phyloP scores from a whole-genome alignment of 345 rosid genomes.

The Rubroshorea leprosula region DNA sequence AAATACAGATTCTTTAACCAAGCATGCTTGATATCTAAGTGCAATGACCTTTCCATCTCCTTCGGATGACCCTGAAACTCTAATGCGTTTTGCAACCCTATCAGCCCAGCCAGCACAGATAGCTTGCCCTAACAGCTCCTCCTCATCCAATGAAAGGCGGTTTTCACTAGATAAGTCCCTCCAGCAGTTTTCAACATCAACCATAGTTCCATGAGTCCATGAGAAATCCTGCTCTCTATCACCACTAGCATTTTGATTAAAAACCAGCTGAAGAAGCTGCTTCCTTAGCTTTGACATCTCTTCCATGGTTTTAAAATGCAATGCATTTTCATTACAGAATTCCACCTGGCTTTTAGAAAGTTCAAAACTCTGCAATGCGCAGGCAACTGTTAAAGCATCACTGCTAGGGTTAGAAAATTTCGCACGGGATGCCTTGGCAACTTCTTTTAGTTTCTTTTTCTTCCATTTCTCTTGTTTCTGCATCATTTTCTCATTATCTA shows the following conservation, averaged over 20 bases:
- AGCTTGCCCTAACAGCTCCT: conserved; percentile 67
- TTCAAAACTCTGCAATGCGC: conserved; percentile 71
- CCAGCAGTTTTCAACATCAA: conserved; percentile 73
- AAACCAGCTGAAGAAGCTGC: conserved; percentile 74
- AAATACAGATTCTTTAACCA: conserved; percentile 60
- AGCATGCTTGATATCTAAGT: conserved; percentile 58
- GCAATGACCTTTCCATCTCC: conserved; percentile 43
- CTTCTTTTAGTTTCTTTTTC: conserved; percentile 57
- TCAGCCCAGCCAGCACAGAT: conserved; percentile 97
- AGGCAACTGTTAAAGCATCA: conserved; percentile 70
- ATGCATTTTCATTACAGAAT: conserved; percentile 53
- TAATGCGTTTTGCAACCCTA: conserved; percentile 64
- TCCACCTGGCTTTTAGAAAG: conserved; percentile 30
- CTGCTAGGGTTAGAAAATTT: conserved; percentile 74
- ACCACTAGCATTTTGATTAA: conserved; percentile 31
- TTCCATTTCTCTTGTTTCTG: conserved; percentile 44
- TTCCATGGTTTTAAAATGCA: conserved; percentile 80
- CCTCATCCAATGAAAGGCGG: conserved; percentile 56
- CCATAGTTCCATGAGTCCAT: conserved; percentile 69
- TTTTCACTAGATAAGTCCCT: conserved; percentile 36
- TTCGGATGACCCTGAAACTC: conserved; percentile 23
- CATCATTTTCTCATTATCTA: conserved; percentile 19
- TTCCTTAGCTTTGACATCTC: conserved; percentile 86
- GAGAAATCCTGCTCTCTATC: conserved; percentile 39
- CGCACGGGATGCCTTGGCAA: conserved; percentile 41